Evolutionary conservation across 2,329 filamentous ascomycete genomes (phyloP).

Genomic region (Didymella pinodella): DNA sequence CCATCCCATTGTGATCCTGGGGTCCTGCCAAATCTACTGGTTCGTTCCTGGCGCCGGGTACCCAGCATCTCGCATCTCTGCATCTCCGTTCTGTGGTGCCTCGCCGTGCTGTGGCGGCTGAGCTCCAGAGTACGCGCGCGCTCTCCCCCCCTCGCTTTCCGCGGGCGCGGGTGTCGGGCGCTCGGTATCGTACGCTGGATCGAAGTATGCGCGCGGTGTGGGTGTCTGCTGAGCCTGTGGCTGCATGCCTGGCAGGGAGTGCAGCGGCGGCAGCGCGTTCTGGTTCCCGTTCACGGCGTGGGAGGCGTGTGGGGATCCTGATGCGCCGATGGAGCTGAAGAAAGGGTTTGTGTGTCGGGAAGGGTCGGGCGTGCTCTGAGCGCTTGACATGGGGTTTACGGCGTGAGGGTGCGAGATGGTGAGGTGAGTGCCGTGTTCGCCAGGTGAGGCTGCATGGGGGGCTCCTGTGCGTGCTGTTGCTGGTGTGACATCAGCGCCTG

Average conservation of each 20-base stretch:
- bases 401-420: conserved; percentile 25
- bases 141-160: conserved; percentile 35
- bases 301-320: conserved; percentile 34
- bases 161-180: conserved; percentile 29
- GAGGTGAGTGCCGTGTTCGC: conserved; percentile 26
- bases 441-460: conserved; percentile 27
- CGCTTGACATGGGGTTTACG: conserved; percentile 45
- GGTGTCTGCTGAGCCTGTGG: conserved; percentile 28
- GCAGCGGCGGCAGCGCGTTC: conserved; percentile 34
- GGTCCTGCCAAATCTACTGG: conserved; percentile 32
- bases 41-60: conserved; percentile 48
- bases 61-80: conserved; percentile 52
- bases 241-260: conserved; percentile 39
- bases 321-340: conserved; percentile 38
- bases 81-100: conserved; percentile 50
- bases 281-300: conserved; percentile 45
- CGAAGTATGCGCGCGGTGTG: conserved; percentile 40
- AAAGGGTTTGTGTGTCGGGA: conserved; percentile 39
- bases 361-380: conserved; percentile 52
- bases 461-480: conserved; percentile 11
- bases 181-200: conserved; percentile 45
- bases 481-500: conserved; percentile 13
- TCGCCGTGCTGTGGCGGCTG: conserved; percentile 31
- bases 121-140: conserved; percentile 42
- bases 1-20: neutral